Base-by-base conservation (phyloP, 1,284 basidiomycete species). In the Sporisorium exsertum region DNA sequence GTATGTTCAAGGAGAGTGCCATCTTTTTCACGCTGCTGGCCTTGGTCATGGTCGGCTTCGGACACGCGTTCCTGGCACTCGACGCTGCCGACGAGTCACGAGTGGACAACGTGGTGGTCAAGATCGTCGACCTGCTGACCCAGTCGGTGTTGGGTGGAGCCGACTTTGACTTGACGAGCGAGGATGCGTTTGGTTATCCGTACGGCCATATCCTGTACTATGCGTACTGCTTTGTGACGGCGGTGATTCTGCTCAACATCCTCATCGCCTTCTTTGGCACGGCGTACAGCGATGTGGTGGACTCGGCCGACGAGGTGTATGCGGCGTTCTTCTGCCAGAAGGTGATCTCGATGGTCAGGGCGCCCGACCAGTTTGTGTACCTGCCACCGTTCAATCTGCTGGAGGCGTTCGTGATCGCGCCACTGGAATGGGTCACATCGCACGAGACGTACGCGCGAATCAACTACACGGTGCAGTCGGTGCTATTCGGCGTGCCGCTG, bases 1-100 rank as follows among this genome's bases (percentile, higher is more conserved):
- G 93, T 15, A 97, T 97, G 95, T 87, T 97, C 72, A 91, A 92
- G 83, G 95, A 97, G 86, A 94, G 93, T 10, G 91, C 92, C 33
- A 60, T 56, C 59, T 72, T 72, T 32, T 69, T 60, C 47, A 42
- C 75, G 90, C 87, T 95, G 33, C 87, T 95, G 8, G 93, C 91
- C 6, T 88, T 97, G 40, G 89, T 96, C 61, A 92, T 90, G 9
- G 85, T 94, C 42, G 95, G 95, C 1, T 97, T 97, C 83, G 88
- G 89, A 20, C 94, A 95, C 86, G 93, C 91, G 1, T 87, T 96
- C 75, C 94, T 92, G 81, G 94, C 95, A 1, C 88, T 97, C 29
- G 94, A 97, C 82, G 93, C 93, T 33, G 94, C 94, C 3, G 94
- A 97, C 86, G 94, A 94, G 20, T 88, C 89, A 43, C 88, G 88